Evolutionary conservation across 2,329 filamentous ascomycete species (phyloP), one percentile per base, ranked within the genome.

Genomic region (Fusarium odoratissimum): DNA sequence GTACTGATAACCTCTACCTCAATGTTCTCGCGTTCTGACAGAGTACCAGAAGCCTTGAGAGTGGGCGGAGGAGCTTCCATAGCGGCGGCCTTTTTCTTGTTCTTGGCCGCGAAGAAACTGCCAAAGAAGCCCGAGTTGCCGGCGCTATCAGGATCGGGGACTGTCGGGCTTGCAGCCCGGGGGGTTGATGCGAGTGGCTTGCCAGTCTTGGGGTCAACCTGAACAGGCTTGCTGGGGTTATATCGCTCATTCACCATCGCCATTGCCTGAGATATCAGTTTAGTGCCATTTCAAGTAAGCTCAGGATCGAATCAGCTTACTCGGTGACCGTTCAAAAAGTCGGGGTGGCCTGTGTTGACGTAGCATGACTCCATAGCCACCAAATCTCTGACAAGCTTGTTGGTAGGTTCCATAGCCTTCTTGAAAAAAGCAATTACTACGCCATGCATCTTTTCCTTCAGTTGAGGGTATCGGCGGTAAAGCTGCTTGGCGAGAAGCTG

Each of bases 81-180:
- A 52, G 95, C 95, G n/a, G 96, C 96, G 85, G 97, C 97, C 92
- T 98, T 98, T 90, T 99, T 99, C 91, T 98, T 99, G 86, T 98
- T 99, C 90, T 98, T 99, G 80, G 94, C 95, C 16, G 96, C 94
- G 81, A 98, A 99, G 89, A 99, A 99, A 79, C 94, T 97, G 76
- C 96, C 96, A 78, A 99, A 99, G 89, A 99, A 99, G 41, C 95
- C 95, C 67, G 88, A 86, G 80, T 93, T 93, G 60, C 82, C 82
- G 69, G 82, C 83, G 33, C 83, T 84, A 48, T 85, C 83, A 45
- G 80, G 75, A 46, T 90, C 84, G 56, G 83, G 80, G 60, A 94
- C 85, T 42, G 91, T 92, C 12, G 94, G 96, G 80, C 92, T 97
- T 61, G 89, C 89, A 46, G 93, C 90, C 71, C 95, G 91, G 57